phyloP scores from a whole-genome alignment of 805 yeast genomes.

The Schwanniomyces pseudopolymorphus region DNA sequence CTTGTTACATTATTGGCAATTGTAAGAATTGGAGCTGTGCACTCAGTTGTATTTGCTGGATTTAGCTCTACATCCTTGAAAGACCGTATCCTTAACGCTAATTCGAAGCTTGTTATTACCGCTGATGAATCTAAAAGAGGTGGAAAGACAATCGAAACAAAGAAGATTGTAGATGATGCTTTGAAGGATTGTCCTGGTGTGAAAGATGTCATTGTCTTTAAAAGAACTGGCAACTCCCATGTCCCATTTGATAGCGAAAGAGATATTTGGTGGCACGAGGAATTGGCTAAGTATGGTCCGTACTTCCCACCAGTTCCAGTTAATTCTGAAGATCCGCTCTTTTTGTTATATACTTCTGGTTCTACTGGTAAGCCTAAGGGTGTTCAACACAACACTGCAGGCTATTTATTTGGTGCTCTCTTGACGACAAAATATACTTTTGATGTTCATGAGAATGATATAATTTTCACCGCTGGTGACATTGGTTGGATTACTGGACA shows the following conservation, averaged over 20 bases:
- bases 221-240: constrained; percentile 77
- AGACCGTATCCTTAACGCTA: constrained; percentile 89
- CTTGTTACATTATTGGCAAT: constrained; percentile 91
- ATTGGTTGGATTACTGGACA: constrained; percentile 99
- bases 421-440: constrained; percentile 90
- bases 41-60: constrained; percentile 96
- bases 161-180: constrained; percentile 94
- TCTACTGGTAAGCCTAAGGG: constrained; percentile 99
- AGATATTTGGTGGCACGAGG: constrained; percentile 97
- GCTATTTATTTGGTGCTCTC: constrained; percentile 89
- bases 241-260: constrained; percentile 76
- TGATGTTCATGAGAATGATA: constrained; percentile 86
- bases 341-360: constrained; percentile 94
- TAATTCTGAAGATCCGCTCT: constrained; percentile 90
- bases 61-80: constrained; percentile 89
- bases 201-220: constrained; percentile 79
- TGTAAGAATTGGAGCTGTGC: constrained; percentile 92
- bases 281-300: constrained; percentile 73
- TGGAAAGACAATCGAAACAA: constrained; percentile 88
- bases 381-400: constrained; percentile 92
- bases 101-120: constrained; percentile 83
- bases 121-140: constrained; percentile 96
- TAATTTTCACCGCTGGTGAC: constrained; percentile 95
- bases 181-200: constrained; percentile 72
- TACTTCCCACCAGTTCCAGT: constrained; percentile 88